Conservation (phyloP, 768 basidiomycete species). For the Pholiota microspora region DNA sequence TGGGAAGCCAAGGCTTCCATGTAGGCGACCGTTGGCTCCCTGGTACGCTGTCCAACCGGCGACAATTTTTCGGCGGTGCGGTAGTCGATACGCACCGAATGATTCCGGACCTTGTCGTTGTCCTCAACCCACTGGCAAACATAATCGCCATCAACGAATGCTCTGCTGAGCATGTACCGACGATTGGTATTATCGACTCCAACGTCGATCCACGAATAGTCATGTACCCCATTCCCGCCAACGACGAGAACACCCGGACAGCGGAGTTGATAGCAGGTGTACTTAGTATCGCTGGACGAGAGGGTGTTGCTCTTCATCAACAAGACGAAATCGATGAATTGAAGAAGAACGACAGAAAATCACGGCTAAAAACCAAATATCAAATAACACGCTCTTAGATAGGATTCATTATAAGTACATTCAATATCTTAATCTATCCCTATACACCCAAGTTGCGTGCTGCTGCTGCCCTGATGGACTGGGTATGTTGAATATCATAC, state of each 20-base stretch:
- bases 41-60: slow-evolving; percentile 90
- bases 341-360: slow-evolving; percentile 25
- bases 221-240: slow-evolving; percentile 98
- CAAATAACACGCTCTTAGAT: slow-evolving; percentile 13
- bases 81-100: slow-evolving; percentile 51
- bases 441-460: slow-evolving; percentile 19
- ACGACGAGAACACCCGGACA: slow-evolving; percentile 89
- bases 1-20: slow-evolving; percentile 80
- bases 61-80: slow-evolving; percentile 66
- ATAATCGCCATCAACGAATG: slow-evolving; percentile 89
- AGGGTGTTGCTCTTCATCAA: slow-evolving; percentile 55
- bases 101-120: slow-evolving; percentile 83
- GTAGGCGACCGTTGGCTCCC: slow-evolving; percentile 91
- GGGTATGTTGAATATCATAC: slow-evolving; percentile 59
- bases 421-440: slow-evolving; percentile 14
- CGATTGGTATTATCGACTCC: slow-evolving; percentile 91
- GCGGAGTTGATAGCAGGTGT: slow-evolving; percentile 91
- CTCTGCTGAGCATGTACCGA: slow-evolving; percentile 85
- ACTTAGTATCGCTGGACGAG: slow-evolving; percentile 81
- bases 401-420: slow-evolving; percentile 17
- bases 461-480: slow-evolving; percentile 24
- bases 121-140: slow-evolving; percentile 88
- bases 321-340: slow-evolving; percentile 27
- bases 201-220: slow-evolving; percentile 95
- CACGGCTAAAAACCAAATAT: slow-evolving; percentile 18